These are phyloP conservation scores for Pseudopediastrum boryanum DNA, from an alignment of 139 green algal species.

Conservation along the genomic window DNA sequence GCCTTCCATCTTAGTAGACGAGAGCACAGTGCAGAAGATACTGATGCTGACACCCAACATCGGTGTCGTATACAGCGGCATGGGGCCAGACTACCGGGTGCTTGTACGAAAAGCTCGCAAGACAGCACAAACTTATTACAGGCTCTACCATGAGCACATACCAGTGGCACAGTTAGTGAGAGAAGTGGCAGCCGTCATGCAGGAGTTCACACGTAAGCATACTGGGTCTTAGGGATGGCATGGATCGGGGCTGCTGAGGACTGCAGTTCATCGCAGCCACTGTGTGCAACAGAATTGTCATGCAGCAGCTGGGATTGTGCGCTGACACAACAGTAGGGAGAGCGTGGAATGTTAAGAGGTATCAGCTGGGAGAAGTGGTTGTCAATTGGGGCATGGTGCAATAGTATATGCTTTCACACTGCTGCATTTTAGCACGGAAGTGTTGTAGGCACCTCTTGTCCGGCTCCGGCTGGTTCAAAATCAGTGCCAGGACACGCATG, in stretches of 20 bases:
- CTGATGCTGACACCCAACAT: constrained; percentile 89
- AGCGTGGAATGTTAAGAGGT: too few relatives aligned
- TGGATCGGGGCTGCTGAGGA: too few relatives aligned
- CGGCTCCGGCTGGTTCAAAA: too few relatives aligned
- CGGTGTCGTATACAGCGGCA: constrained; percentile 96
- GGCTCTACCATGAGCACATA: constrained; percentile 96
- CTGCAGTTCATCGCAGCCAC: too few relatives aligned
- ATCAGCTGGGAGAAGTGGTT: too few relatives aligned
- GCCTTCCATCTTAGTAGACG: constrained; percentile 88
- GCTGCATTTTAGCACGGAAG: too few relatives aligned
- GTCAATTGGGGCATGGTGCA: too few relatives aligned
- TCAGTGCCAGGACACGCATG: too few relatives aligned
- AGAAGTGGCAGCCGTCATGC: constrained; percentile 98
- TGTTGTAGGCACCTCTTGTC: too few relatives aligned
- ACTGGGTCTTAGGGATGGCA: too few relatives aligned
- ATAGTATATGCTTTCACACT: too few relatives aligned
- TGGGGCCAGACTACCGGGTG: constrained; percentile 97
- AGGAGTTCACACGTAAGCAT: constrained; percentile 98
- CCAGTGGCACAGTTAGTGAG: constrained; percentile 96
- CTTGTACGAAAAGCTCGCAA: constrained; percentile 94
- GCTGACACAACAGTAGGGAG: too few relatives aligned
- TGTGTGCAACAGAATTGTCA: neutral
- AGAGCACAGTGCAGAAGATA: constrained; percentile 94
- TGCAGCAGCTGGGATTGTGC: neutral
- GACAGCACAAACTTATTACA: constrained; percentile 88